Evolutionary conservation across 768 basidiomycete species (phyloP), one percentile per base, ranked within the genome.

Genomic region (Dendrothele bispora): DNA sequence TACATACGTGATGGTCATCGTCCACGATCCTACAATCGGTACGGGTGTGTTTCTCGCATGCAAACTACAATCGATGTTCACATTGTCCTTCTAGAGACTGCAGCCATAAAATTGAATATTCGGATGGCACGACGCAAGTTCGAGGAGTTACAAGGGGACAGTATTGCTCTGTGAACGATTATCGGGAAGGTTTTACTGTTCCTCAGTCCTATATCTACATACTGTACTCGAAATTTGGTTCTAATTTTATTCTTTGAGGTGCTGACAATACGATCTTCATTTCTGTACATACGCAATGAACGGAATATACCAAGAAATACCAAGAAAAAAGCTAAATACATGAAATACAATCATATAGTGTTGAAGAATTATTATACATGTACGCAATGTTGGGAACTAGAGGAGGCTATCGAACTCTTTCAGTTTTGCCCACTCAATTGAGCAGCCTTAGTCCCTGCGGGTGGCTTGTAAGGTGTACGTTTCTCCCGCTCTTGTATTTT

Each of bases 11-110:
- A 73, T 98, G 60, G 78, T 97, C 45, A 81, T 98, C 32, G 86
- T 91, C 8, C 89, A 93, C 54, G 85, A 95, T 61, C 90, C 91
- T 0, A 83, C 86, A 66, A 86, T 94, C 61, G 91, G 92, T 92
- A 14, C 15, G 22, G 1, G 25, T 14, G 29, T 42, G 34, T 24
- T 42, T 6, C 43, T 38, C 18, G 39, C 42, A 20, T 48, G 35
- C 34, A 29, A 22, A 11, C 17, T 40, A 25, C 14, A 32, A 36
- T 49, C 28, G 38, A 34, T 45, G 26, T 56, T 29, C 41, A n/a
- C n/a, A n/a, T n/a, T n/a, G n/a, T n/a, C n/a, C n/a, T n/a, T n/a
- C 14, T 67, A 95, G 94, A 95, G 72, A 86, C 90, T 1, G 91
- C 90, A 2, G 89, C 93, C 12, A 64, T 98, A 53, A 84, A 83